phyloP scores from a whole-genome alignment of 331 rosid species.

The Prunus yedoensis region DNA sequence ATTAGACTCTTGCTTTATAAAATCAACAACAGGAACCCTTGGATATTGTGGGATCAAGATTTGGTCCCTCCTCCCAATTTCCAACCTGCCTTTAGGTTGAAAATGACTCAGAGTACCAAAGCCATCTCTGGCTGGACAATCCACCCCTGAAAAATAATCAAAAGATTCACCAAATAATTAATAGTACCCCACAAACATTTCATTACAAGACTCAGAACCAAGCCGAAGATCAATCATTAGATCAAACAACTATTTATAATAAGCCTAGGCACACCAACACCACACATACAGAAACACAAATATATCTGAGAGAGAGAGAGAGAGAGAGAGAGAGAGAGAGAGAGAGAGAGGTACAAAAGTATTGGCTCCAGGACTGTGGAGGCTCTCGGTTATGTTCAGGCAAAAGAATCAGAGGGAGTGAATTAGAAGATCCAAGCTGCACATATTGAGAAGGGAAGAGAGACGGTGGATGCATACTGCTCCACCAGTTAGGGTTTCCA shows the following conservation, averaged over 20 bases:
- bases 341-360: slow-evolving; percentile 48
- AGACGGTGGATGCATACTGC: slow-evolving; percentile 74
- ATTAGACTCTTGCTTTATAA: slow-evolving; percentile 53
- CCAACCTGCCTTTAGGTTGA: slow-evolving; percentile 44
- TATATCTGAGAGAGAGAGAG: not conserved
- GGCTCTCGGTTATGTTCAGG: slow-evolving; percentile 42
- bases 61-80: slow-evolving; percentile 59
- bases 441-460: slow-evolving; percentile 61
- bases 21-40: slow-evolving; percentile 32
- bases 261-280: too few relatives aligned
- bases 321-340: too few relatives aligned
- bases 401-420: slow-evolving; percentile 52
- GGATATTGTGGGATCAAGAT: slow-evolving; percentile 29
- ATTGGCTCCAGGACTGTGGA: slow-evolving; percentile 74
- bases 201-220: not conserved
- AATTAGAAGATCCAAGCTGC: slow-evolving; percentile 60
- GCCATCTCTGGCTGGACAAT: slow-evolving; percentile 55
- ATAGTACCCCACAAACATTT: not conserved
- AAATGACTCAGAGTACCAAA: slow-evolving; percentile 40
- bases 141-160: slow-evolving; percentile 54
- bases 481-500: slow-evolving; percentile 95
- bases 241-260: too few relatives aligned
- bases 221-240: not conserved
- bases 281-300: too few relatives aligned
- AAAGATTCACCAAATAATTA: slow-evolving; percentile 8